Base-by-base conservation (phyloP, 2,329 filamentous ascomycete genomes). In the Ascomycota sp. region DNA sequence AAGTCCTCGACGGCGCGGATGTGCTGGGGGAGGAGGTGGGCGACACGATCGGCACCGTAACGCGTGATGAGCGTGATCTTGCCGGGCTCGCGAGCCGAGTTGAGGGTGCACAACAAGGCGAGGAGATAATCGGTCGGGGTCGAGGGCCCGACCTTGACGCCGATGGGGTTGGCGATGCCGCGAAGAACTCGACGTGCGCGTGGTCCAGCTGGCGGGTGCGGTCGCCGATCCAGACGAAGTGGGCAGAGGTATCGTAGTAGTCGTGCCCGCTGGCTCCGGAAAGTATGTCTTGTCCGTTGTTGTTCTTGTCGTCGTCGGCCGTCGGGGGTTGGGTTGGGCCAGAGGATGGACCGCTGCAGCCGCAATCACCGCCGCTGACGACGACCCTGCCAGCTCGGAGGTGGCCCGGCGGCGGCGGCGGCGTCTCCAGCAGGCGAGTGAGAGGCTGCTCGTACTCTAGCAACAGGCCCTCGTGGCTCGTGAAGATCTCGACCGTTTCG, bases 151-250 rank as follows among this genome's bases (percentile, higher is more conserved):
- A 98, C 79, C 53, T 98, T 98, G 54, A 98, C 75, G 36, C 89
- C 89, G 41, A 98, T 81, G 1, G 89, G 89, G 56, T 98, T 98
- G 43, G 81, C 76, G 40, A 98, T 77, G 34, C 89, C 89, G 27
- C 89, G 77, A 66, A 92, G 63, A 91, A 98, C 55, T 98, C 89
- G 36, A 98, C 78, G 52, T 98, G 89, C 0, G 78, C 86, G 42
- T 86, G 81, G 47, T 89, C 78, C 27, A 94, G 70, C 54, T 95
- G 86, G 28, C 89, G 72, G 2, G 89, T 98, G 39, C 89, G 79
- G 53, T 98, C 89, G 32, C 89, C 89, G 43, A 98, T 91, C 89
- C 89, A 98, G 50, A 98, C 67, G 59, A 98, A 95, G 50, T 98
- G 89, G 0, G 82, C 81, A 4, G 82, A 92, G 0, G 86, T 95